Percentiles rank a stretch among this genome's conserved stretches.
Evolutionary conservation across 352 stramenopile genomes (phyloP).

Genomic region (Phytophthora quininea): DNA sequence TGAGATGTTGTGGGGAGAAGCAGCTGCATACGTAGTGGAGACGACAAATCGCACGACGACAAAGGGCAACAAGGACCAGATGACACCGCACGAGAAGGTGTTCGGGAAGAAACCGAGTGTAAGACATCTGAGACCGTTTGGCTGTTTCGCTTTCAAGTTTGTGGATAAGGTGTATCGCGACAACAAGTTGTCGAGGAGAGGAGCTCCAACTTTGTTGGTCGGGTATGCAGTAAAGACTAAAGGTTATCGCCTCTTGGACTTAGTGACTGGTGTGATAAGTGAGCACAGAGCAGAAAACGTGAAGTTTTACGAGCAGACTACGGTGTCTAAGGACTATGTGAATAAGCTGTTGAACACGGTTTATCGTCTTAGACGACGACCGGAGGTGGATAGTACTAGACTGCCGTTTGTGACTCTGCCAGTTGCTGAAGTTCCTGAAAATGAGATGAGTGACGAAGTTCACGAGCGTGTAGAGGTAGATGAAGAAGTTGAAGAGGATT

Average conservation of each 20-base stretch:
- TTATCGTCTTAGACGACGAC: slow-evolving; percentile 5
- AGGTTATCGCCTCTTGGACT: slow-evolving; percentile 16
- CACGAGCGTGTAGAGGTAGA: neutral
- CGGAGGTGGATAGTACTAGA: slow-evolving; percentile 8
- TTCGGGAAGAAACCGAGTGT: slow-evolving; percentile 15
- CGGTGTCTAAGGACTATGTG: slow-evolving; percentile 11
- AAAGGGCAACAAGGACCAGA: slow-evolving; percentile 9
- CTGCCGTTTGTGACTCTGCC: slow-evolving; percentile 6
- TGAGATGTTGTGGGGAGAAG: slow-evolving; percentile 11
- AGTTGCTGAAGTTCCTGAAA: slow-evolving; percentile 1
- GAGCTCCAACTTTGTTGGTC: neutral
- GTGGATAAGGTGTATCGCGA: neutral
- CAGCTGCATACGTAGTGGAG: slow-evolving; percentile 11
- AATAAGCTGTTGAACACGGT: slow-evolving; percentile 17
- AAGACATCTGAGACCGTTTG: slow-evolving; percentile 12
- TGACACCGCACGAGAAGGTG: slow-evolving; percentile 18
- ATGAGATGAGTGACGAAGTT: slow-evolving; percentile 4
- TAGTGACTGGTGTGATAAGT: slow-evolving; percentile 8
- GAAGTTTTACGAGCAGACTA: slow-evolving; percentile 22
- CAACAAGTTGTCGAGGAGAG: neutral
- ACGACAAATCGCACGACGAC: slow-evolving; percentile 3
- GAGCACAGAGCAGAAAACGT: slow-evolving; percentile 15
- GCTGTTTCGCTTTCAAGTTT: slow-evolving; percentile 1
- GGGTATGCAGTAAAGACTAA: slow-evolving; percentile 18
- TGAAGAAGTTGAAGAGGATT: neutral